Conservation (phyloP, 768 basidiomycete species). For the Suillus brevipes region DNA sequence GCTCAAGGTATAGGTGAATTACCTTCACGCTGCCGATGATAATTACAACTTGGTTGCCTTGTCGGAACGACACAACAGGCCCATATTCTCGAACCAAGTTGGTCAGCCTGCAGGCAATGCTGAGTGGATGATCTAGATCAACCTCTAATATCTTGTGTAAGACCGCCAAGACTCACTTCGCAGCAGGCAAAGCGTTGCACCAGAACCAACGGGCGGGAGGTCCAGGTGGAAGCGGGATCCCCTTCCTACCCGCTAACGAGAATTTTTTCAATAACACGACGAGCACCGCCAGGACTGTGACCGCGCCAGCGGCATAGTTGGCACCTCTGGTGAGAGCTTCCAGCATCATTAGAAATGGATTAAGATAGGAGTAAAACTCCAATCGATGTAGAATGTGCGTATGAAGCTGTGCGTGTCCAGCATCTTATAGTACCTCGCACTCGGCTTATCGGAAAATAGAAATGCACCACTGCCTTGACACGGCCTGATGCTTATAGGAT, state of each 20-base stretch:
- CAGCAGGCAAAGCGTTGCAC: conserved; percentile 15
- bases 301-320: conserved; percentile 44
- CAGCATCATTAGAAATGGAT: conserved; percentile 30
- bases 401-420: conserved; percentile 24
- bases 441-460: conserved; percentile 26
- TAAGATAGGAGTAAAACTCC: conserved; percentile 33
- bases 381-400: conserved; percentile 6
- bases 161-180: background rate
- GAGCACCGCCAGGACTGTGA: conserved; percentile 35
- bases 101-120: conserved; percentile 33
- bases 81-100: conserved; percentile 57
- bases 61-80: conserved; percentile 51
- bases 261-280: conserved; percentile 5
- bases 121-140: background rate
- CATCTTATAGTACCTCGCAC: conserved; percentile 24
- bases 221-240: conserved; percentile 19
- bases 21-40: conserved; percentile 22
- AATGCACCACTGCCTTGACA: background rate
- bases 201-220: conserved; percentile 18
- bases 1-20: conserved; percentile 1
- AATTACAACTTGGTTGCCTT: conserved; percentile 34
- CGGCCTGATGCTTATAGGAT: no score
- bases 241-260: background rate
- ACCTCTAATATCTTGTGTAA: background rate
- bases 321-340: conserved; percentile 33